Evolutionary conservation across 371 early-diverging fungal genomes (phyloP), one percentile per base, ranked within the genome.

Genomic region (Haplosporangium sp.): DNA sequence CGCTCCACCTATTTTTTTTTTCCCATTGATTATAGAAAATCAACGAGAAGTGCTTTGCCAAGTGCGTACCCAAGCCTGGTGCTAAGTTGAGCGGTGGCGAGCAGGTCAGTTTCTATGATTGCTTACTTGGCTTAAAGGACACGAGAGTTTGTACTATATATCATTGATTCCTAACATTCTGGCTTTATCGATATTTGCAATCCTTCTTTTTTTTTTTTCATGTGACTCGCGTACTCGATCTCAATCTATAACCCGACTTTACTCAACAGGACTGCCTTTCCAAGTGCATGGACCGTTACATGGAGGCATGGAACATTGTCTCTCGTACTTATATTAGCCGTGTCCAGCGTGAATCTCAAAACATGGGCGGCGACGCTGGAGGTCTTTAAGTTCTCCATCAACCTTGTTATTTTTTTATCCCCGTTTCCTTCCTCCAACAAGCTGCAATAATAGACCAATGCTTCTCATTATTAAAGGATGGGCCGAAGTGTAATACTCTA

Each of bases 261-360:
- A 61, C 27, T n/a, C 10, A 62, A 57, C 68, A 91, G 85, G 90
- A 88, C 50, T 93, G 93, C 83, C 83, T 95, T 52, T 88, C 91
- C 45, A 92, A 93, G 86, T 95, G 95, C 87, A 93, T 94, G 90
- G 94, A 95, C 76, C 93, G 94, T 72, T 95, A 94, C 86, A 91
- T 95, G 91, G 93, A 94, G 69, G 90, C 94, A 65, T 95, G 95
- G 95, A 94, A 95, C 75, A 86, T 91, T 45, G 93, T 94, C 45
- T 94, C 95, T 45, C 89, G 92, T 61, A 86, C 94, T 11, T 95
- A 94, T 63, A 88, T 94, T 44, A 83, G 85, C 65, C 88, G 93
- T 64, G 86, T 92, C 45, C 92, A 93, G 82, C 87, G 90, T 64
- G 94, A 94, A 76, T 86, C 87, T 37, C 87, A 86, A 70, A 85